phyloP scores from a whole-genome alignment of 2,329 filamentous ascomycete species.

The Hawksworthiomyces lignivorus region DNA sequence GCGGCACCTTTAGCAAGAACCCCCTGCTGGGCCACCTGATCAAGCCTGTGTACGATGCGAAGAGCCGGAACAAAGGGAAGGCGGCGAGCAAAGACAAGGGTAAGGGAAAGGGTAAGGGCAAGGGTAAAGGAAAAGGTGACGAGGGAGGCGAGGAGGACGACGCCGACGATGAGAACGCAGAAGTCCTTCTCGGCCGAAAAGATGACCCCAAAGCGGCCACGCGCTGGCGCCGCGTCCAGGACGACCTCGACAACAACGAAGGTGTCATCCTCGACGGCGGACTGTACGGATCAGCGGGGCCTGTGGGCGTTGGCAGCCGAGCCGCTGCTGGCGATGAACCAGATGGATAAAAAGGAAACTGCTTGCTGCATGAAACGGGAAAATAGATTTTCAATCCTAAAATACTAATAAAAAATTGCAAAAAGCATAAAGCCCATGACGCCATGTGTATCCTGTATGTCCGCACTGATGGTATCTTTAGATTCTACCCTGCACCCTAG shows the following conservation, averaged over 20 bases:
- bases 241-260: constrained; percentile 52
- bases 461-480: too few relatives aligned
- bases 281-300: constrained; percentile 31
- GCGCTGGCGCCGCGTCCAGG: constrained; percentile 53
- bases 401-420: neutral
- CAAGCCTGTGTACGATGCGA: constrained; percentile 49
- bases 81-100: constrained; percentile 20
- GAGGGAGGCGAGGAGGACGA: neutral
- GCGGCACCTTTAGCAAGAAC: constrained; percentile 60
- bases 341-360: neutral
- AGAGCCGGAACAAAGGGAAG: constrained; percentile 35
- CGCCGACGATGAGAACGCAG: neutral
- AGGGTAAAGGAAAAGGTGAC: constrained; percentile 1
- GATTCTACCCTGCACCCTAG: too few relatives aligned
- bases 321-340: constrained; percentile 2
- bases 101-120: neutral
- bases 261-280: constrained; percentile 52
- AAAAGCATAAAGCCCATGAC: too few relatives aligned
- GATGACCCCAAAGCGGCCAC: constrained; percentile 26
- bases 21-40: constrained; percentile 58
- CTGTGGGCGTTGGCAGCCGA: too few relatives aligned
- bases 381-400: too few relatives aligned
- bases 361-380: too few relatives aligned
- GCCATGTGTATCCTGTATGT: too few relatives aligned
- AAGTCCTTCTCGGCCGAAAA: constrained; percentile 31